Evolutionary conservation across 345 rosid species (phyloP), one percentile per base, ranked within the genome.

Genomic region (Eucalyptus sp.): DNA sequence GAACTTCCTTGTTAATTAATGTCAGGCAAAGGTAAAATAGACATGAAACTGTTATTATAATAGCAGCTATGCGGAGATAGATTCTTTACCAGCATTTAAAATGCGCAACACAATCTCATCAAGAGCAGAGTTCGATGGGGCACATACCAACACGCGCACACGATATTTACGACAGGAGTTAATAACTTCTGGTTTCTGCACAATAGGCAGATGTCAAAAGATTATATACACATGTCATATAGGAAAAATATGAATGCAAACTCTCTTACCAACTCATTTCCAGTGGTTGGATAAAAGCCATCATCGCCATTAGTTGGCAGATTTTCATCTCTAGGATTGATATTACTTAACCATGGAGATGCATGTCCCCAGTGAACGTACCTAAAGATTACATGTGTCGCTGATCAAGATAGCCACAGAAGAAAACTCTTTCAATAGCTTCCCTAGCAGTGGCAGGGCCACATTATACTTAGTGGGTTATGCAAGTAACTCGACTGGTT

Each of bases 41-140:
- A 83, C 56, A 44, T 54, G 54, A 84, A 83, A 56, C 51, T 14
- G 76, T 46, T 24, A 49, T 43, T 27, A 64, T 33, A 86, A 86
- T 31, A 85, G 62, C 13, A 85, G 48, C 48, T 54, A 37, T 43
- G 86, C 9, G 50, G 66, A 33, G 49, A 86, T 46, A 13, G 80
- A 66, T 88, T 58, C 88, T 87, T 90, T 93, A 97, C 99, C 99
- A 37, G 94, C 89, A 89, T 92, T 94, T 71, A 98, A 91, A 93
- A 98, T 95, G 90, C 98, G 97, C 90, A 94, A 88, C 86, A 98
- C 96, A 90, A 97, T 98, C 94, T 98, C 99, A 93, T 98, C 99
- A 90, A 98, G 96, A 31, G 99, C 99, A 64, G 99, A 98, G 93
- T 98, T 98, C 89, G 99, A 98, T 89, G 98, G 99, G 87, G 99